Percentiles rank a stretch among this genome's conserved stretches.
Evolutionary conservation across 805 yeast species (phyloP).

Genomic region (Pichia eremophila): DNA sequence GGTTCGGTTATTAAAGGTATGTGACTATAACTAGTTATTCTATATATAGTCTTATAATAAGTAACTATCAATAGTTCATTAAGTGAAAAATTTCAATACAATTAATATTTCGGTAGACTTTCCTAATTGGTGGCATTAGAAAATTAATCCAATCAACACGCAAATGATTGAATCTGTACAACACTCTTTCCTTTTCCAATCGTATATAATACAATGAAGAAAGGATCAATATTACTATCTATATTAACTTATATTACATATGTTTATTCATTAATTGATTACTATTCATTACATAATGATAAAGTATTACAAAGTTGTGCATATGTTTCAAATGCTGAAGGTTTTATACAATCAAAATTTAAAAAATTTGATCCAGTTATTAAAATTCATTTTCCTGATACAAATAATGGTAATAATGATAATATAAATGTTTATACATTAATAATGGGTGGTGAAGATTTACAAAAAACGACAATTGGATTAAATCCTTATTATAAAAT

Average conservation of each 20-base stretch:
- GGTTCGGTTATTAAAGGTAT: no score
- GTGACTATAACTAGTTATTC: no score
- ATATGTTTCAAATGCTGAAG: conserved; percentile 20
- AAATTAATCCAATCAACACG: no score
- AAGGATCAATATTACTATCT: no score
- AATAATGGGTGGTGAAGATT: conserved; percentile 18
- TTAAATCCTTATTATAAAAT: conserved; percentile 19
- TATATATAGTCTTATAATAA: no score
- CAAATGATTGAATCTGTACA: no score
- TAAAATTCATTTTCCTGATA: conserved; percentile 12
- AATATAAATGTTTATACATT: conserved; percentile 14
- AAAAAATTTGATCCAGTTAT: conserved; percentile 4
- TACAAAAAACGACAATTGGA: conserved; percentile 18
- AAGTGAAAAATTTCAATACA: no score
- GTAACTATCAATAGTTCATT: no score
- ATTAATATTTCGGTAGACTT: no score
- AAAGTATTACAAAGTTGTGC: conserved; percentile 24
- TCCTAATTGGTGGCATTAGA: no score
- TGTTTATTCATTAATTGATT: conserved; percentile 16
- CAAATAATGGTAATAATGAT: neutral
- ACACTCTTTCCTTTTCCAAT: no score
- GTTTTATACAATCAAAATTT: conserved; percentile 1
- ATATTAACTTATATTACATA: neutral
- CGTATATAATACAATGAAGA: no score
- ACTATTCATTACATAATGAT: conserved; percentile 14